Base-by-base conservation (phyloP, 176 grass and related monocot species). In the Thalia dealbata region DNA sequence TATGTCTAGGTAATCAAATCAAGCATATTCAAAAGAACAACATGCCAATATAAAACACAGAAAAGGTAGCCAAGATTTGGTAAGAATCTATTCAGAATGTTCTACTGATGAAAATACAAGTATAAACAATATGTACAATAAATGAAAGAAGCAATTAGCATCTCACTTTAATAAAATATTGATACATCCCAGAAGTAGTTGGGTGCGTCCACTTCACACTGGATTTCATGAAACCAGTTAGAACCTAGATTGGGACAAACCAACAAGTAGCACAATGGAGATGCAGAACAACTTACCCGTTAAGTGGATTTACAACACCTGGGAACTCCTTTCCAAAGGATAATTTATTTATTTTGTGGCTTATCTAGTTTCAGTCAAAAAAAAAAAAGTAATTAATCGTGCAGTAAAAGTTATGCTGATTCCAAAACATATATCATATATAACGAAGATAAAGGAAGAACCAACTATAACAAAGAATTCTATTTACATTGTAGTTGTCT, bases 271-370 rank as follows among this genome's bases (percentile, higher is more conserved):
- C 25, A 64, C 4, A 83, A 23, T 64, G 21, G 19, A 63, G 19
- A 67, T 38, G 32, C n/a, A 58, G 58, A 32, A 76, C 1, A 70
- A 82, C 80, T 81, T 91, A 99, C 95, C 95, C 95, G 81, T 99
- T 87, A 91, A 99, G 95, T 77, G 95, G 95, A 86, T 99, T 99
- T 78, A 99, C 38, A 56, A 80, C 95, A 81, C 95, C 95, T 54
- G 95, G 95, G 72, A 99, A 99, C 52, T 93, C 90, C 82, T 82
- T 83, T 74, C 95, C 95, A 82, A 99, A 99, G 52, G 95, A 93
- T n/a, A 99, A 73, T 84, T 99, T 99, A 73, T 99, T 99, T 82
- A 99, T 99, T 83, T 88, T 99, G 79, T 99, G 95, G 55, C 85
- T 99, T 88, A 99, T 93, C 95, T 99, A 78, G 74, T 86, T 64